Conservation (phyloP, 768 basidiomycete genomes). For the Astraeus odoratus region DNA sequence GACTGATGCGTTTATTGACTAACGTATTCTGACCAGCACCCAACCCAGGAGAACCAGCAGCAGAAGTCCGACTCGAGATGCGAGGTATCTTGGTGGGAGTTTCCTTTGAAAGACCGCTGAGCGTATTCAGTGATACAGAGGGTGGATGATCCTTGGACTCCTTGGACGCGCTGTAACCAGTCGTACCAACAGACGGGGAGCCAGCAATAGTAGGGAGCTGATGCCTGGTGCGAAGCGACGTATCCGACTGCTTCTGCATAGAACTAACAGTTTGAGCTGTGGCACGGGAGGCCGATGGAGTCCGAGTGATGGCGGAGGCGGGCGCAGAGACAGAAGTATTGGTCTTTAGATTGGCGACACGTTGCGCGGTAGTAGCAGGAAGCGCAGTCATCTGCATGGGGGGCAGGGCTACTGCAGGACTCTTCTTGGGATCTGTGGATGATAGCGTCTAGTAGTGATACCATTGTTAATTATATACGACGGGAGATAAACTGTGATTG, state of each 20-base stretch:
- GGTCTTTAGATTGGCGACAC: constrained; percentile 76
- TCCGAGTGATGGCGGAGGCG: constrained; percentile 34
- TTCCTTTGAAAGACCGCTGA: constrained; percentile 57
- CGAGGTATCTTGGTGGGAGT: constrained; percentile 92
- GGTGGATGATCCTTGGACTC: constrained; percentile 53
- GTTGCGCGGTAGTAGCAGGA: constrained; percentile 73
- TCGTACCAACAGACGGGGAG: constrained; percentile 79
- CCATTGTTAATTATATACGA: constrained; percentile 8
- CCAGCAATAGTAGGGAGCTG: constrained; percentile 89
- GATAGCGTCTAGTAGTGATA: constrained; percentile 60
- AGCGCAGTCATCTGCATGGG: constrained; percentile 89
- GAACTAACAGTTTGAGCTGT: constrained; percentile 84
- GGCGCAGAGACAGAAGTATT: constrained; percentile 39
- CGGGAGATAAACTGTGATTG: neutral
- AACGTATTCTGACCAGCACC: constrained; percentile 45
- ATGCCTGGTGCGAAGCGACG: constrained; percentile 67
- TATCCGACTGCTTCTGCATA: constrained; percentile 81
- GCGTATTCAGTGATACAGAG: constrained; percentile 45
- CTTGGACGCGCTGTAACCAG: constrained; percentile 43
- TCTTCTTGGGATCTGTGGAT: constrained; percentile 73
- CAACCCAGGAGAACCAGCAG: constrained; percentile 63
- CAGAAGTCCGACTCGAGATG: constrained; percentile 79
- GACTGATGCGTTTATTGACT: constrained; percentile 59
- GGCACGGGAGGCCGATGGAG: constrained; percentile 49
- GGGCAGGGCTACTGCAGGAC: constrained; percentile 66